phyloP scores from a whole-genome alignment of 768 basidiomycete genomes.

The Collybia mongolica region DNA sequence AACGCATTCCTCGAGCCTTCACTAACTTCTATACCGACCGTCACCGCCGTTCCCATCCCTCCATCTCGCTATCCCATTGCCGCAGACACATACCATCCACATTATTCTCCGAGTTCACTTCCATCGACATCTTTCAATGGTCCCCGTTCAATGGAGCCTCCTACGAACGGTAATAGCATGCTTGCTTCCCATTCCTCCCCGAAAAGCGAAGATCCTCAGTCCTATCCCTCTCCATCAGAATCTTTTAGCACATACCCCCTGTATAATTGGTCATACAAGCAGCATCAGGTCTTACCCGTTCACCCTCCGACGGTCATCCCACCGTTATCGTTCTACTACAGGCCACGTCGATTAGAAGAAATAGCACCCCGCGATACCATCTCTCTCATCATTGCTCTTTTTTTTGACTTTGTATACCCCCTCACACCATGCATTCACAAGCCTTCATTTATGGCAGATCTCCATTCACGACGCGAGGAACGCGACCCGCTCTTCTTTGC shows the following conservation, averaged over 20 bases:
- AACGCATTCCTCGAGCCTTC: slow-evolving; percentile 55
- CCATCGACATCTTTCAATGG: slow-evolving; percentile 39
- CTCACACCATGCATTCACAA: slow-evolving; percentile 90
- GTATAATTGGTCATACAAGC: slow-evolving; percentile 72
- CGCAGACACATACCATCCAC: slow-evolving; percentile 64
- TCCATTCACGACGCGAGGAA: slow-evolving; percentile 78
- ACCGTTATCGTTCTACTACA: slow-evolving; percentile 71
- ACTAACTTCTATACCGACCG: slow-evolving; percentile 34
- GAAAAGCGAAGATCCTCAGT: slow-evolving; percentile 43
- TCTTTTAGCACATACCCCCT: slow-evolving; percentile 63
- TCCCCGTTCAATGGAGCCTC: slow-evolving; percentile 35
- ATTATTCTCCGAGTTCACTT: slow-evolving; percentile 41
- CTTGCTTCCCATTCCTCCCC: slow-evolving; percentile 33
- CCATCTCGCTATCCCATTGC: slow-evolving; percentile 73
- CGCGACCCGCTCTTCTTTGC: slow-evolving; percentile 89
- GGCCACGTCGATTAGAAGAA: slow-evolving; percentile 76
- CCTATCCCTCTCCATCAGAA: slow-evolving; percentile 44
- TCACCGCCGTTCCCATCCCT: slow-evolving; percentile 46
- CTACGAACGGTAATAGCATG: slow-evolving; percentile 27
- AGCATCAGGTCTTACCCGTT: slow-evolving; percentile 44
- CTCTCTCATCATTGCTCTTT: slow-evolving; percentile 79
- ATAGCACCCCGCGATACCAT: slow-evolving; percentile 82
- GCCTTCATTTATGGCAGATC: slow-evolving; percentile 89
- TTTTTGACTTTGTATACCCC: slow-evolving; percentile 93
- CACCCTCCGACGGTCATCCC: slow-evolving; percentile 50